Percentiles rank a stretch among this genome's conserved stretches.
Evolutionary conservation across 768 basidiomycete genomes (phyloP).

Genomic region (Lactarius indigo): DNA sequence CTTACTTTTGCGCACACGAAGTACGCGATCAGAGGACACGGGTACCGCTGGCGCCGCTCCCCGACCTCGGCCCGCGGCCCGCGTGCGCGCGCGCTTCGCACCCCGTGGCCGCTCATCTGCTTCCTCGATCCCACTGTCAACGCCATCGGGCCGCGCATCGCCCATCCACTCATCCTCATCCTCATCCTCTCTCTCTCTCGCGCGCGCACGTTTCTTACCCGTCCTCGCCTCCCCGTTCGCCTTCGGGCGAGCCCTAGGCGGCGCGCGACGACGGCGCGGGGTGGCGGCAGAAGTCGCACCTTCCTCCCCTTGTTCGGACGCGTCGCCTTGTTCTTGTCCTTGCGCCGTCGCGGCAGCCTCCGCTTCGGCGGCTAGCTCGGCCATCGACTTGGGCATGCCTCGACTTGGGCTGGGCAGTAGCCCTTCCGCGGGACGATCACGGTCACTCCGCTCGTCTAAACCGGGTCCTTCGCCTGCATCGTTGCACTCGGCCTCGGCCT

Average conservation of each 20-base stretch:
- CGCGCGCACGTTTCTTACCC: neutral
- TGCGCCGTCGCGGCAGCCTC: conserved; percentile 25
- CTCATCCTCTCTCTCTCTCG: neutral
- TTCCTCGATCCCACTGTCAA: neutral
- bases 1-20: conserved; percentile 22
- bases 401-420: neutral
- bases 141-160: neutral
- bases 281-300: neutral
- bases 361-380: conserved; percentile 21
- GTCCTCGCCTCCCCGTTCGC: neutral
- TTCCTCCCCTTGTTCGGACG: neutral
- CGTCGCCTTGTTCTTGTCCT: conserved; percentile 3
- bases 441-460: neutral
- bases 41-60: neutral
- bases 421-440: neutral
- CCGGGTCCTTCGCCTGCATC: neutral
- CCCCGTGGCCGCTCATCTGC: neutral
- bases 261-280: neutral
- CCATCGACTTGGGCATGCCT: conserved; percentile 24
- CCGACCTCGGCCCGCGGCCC: conserved; percentile 33
- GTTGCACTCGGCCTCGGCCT: conserved; percentile 33
- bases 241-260: neutral
- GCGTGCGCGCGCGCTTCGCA: conserved; percentile 23
- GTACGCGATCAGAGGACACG: conserved; percentile 19
- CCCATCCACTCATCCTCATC: neutral